Evolutionary conservation across 2,329 filamentous ascomycete species (phyloP).

Genomic region (Exophiala bonariae): DNA sequence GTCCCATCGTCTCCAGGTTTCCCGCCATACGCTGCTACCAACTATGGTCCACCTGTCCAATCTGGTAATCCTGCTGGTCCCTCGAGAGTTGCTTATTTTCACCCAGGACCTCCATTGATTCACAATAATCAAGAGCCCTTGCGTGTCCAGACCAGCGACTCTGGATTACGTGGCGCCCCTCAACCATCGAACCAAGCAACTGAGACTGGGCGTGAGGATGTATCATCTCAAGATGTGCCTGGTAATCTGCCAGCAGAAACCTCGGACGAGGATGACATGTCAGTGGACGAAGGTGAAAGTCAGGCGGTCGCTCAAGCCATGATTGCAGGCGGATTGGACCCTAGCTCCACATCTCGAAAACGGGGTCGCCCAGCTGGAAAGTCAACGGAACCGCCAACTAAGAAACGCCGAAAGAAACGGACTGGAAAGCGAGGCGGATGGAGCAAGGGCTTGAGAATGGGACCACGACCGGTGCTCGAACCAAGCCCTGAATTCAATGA

Average conservation of each 20-base stretch:
- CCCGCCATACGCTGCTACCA: no score
- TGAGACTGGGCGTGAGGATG: no score
- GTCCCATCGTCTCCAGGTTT: no score
- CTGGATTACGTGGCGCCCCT: no score
- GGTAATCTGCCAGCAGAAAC: neutral
- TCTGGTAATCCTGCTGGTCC: no score
- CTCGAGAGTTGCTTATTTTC: no score
- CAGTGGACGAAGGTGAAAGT: slow-evolving; percentile 10
- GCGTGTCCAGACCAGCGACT: no score
- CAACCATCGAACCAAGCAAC: no score
- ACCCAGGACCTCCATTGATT: no score
- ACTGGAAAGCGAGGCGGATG: slow-evolving; percentile 32
- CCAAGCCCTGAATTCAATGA: slow-evolving; percentile 50
- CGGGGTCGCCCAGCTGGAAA: neutral
- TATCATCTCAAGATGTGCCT: no score
- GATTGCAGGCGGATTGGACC: neutral
- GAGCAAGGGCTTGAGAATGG: slow-evolving; percentile 46
- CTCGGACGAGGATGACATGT: slow-evolving; percentile 9
- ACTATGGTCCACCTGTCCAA: no score
- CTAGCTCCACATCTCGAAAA: neutral
- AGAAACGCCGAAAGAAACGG: slow-evolving; percentile 22
- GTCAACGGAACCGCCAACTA: neutral
- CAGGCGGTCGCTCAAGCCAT: neutral
- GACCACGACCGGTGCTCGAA: slow-evolving; percentile 47
- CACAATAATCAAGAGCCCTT: no score